Evolutionary conservation across 1,284 basidiomycete genomes (phyloP).

Genomic region (Austroboletus novae-zelandiae): DNA sequence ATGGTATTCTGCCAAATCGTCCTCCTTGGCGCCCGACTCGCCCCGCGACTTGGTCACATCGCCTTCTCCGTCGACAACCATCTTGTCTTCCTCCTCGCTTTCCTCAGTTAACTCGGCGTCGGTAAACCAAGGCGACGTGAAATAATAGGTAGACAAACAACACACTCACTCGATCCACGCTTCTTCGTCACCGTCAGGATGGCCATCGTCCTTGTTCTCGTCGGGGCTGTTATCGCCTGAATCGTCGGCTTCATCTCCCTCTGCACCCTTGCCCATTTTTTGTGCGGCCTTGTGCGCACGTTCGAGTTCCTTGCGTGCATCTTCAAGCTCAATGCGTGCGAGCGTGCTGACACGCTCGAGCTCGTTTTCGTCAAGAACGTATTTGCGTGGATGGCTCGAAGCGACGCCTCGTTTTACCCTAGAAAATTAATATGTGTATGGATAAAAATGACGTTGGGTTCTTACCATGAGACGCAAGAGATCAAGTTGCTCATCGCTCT

Average conservation of each 20-base stretch:
- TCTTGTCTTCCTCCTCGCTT: constrained; percentile 54
- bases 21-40: constrained; percentile 46
- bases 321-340: constrained; percentile 85
- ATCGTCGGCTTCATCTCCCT: constrained; percentile 61
- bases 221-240: constrained; percentile 40
- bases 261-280: constrained; percentile 61
- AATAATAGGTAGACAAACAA: background rate
- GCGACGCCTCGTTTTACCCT: constrained; percentile 88
- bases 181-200: constrained; percentile 34
- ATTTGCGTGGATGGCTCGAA: constrained; percentile 78
- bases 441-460: background rate
- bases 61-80: constrained; percentile 64
- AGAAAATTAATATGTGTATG: constrained; percentile 3
- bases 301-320: constrained; percentile 84
- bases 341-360: constrained; percentile 88
- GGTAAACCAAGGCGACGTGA: constrained; percentile 14
- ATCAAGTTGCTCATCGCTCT: constrained; percentile 69
- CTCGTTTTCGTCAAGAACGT: constrained; percentile 89
- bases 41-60: constrained; percentile 35
- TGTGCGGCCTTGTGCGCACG: constrained; percentile 77
- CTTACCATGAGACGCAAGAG: constrained; percentile 53
- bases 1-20: constrained; percentile 90
- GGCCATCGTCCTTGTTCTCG: constrained; percentile 44
- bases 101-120: constrained; percentile 38
- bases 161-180: constrained; percentile 84